phyloP scores from a whole-genome alignment of 2,329 filamentous ascomycete species.

The Huntiella omanensis region DNA sequence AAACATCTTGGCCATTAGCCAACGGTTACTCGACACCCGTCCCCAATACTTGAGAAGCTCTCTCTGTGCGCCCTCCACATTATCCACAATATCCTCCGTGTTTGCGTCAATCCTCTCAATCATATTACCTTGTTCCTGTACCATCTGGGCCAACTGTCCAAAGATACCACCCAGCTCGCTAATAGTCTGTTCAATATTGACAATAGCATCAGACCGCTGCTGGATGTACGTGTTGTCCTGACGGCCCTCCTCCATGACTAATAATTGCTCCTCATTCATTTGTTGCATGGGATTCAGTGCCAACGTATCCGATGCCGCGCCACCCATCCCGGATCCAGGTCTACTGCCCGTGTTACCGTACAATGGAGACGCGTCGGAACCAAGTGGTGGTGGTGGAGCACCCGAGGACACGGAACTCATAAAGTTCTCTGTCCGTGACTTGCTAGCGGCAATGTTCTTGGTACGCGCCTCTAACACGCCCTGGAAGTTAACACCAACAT shows the following conservation, averaged over 20 bases:
- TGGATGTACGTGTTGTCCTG: conserved; percentile 80
- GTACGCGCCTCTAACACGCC: conserved; percentile 90
- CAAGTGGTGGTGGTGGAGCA: conserved; percentile 1
- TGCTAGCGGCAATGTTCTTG: conserved; percentile 91
- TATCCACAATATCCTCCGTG: conserved; percentile 93
- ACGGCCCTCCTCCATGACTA: conserved; percentile 86
- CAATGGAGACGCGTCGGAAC: conserved; percentile 57
- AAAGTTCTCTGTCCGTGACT: conserved; percentile 88
- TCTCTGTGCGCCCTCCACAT: conserved; percentile 88
- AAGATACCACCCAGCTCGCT: conserved; percentile 80
- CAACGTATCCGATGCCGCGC: conserved; percentile 55
- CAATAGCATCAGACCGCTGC: conserved; percentile 85
- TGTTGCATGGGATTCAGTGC: conserved; percentile 51
- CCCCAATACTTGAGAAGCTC: conserved; percentile 96
- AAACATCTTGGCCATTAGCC: conserved; percentile 69
- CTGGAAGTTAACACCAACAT: conserved; percentile 91
- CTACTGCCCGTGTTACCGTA: conserved; percentile 61
- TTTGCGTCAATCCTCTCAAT: conserved; percentile 95
- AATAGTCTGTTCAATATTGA: conserved; percentile 91
- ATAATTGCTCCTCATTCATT: conserved; percentile 62
- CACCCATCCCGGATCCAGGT: conserved; percentile 62
- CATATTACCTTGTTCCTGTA: conserved; percentile 93
- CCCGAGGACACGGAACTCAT: conserved; percentile 74
- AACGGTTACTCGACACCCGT: conserved; percentile 81
- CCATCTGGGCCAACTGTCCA: conserved; percentile 88